Conservation (phyloP, 1,284 basidiomycete species). For the Boletus semigastroideus region DNA sequence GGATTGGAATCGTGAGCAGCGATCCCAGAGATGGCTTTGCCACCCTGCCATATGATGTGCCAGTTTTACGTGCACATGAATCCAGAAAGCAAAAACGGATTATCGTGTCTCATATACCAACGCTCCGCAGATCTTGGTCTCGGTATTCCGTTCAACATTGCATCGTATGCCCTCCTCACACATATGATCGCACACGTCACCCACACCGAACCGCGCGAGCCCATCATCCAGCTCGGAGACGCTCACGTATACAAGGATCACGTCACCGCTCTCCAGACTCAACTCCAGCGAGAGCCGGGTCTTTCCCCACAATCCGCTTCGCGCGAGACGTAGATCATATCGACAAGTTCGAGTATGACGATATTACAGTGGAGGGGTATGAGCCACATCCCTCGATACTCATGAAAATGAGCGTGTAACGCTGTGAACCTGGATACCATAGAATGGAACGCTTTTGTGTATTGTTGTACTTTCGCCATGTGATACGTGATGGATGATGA, state of each 20-base stretch:
- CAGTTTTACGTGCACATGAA: constrained; percentile 96
- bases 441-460: neutral
- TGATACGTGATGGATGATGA: neutral
- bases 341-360: constrained; percentile 80
- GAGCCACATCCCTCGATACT: constrained; percentile 83
- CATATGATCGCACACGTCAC: constrained; percentile 97
- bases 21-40: constrained; percentile 91
- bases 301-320: constrained; percentile 84
- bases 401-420: constrained; percentile 97
- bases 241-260: constrained; percentile 97
- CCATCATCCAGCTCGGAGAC: constrained; percentile 93
- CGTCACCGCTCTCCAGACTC: constrained; percentile 80
- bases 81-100: constrained; percentile 59
- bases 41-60: constrained; percentile 98
- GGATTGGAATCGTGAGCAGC: constrained; percentile 47
- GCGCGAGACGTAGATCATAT: constrained; percentile 64
- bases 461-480: neutral
- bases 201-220: constrained; percentile 81
- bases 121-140: constrained; percentile 96
- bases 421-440: constrained; percentile 1
- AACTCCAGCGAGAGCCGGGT: constrained; percentile 77
- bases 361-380: constrained; percentile 88
- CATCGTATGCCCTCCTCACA: constrained; percentile 93
- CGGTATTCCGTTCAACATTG: constrained; percentile 98
- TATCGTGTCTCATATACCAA: constrained; percentile 97